Evolutionary conservation across 1,284 basidiomycete species (phyloP).

Genomic region (Coniferiporia weirii): DNA sequence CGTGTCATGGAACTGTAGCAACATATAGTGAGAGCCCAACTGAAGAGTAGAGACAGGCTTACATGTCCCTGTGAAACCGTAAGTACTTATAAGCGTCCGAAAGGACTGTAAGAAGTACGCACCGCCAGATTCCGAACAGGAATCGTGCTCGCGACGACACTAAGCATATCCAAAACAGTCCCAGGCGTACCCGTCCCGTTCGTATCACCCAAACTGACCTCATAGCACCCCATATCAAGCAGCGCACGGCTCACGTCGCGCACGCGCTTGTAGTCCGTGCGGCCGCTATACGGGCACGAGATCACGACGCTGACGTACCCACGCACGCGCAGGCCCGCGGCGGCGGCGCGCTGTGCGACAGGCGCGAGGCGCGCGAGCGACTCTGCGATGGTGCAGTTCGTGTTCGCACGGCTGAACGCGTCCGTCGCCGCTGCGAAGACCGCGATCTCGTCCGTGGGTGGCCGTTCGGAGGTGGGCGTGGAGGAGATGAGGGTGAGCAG

Average conservation of each 20-base stretch:
- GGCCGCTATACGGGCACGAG: constrained; percentile 82
- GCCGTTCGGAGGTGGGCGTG: constrained; percentile 25
- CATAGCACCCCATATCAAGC: constrained; percentile 89
- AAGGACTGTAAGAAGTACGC: constrained; percentile 27
- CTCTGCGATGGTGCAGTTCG: constrained; percentile 72
- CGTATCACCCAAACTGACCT: constrained; percentile 90
- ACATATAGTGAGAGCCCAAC: constrained; percentile 6
- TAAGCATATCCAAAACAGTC: constrained; percentile 62
- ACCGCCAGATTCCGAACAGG: constrained; percentile 67
- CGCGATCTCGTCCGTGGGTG: constrained; percentile 78
- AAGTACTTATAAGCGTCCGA: constrained; percentile 7
- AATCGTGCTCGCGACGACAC: constrained; percentile 61
- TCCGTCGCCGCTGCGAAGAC: constrained; percentile 90
- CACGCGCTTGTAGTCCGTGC: constrained; percentile 63
- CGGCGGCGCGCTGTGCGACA: constrained; percentile 59
- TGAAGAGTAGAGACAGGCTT: constrained; percentile 26
- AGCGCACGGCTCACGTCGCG: constrained; percentile 69
- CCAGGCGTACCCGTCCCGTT: constrained; percentile 82
- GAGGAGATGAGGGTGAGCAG: constrained; percentile 51
- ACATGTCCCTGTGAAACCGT: constrained; percentile 49
- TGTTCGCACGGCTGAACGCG: constrained; percentile 82
- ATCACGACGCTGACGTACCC: constrained; percentile 87
- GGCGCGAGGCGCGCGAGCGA: constrained; percentile 62
- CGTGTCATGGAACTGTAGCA: constrained; percentile 83
- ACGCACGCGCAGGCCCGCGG: constrained; percentile 67